Percentiles rank a stretch among this genome's conserved stretches.
These are phyloP conservation scores for Chrysosporium keratinophilum DNA, from an alignment of 2,329 filamentous ascomycete genomes.

Conservation along the genomic window DNA sequence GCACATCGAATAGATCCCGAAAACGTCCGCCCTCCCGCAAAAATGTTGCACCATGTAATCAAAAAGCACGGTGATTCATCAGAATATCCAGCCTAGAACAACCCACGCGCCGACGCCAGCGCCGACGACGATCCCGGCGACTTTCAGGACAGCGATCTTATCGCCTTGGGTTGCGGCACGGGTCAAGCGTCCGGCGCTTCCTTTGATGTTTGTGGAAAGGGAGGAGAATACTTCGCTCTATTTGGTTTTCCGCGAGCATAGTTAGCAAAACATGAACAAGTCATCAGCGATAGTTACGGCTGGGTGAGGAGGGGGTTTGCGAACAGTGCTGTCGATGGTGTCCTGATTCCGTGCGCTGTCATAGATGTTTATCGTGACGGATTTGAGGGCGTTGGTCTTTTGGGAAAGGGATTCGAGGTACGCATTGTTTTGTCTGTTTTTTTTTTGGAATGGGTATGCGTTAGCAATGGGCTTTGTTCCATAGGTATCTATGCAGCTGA, in stretches of 20 bases:
- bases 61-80: background rate
- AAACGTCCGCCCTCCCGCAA: background rate
- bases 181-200: conserved; percentile 68
- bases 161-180: conserved; percentile 89
- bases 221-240: conserved; percentile 84
- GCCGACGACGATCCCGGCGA: conserved; percentile 71
- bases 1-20: background rate
- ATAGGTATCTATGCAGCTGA: conserved; percentile 8
- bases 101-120: conserved; percentile 68
- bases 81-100: conserved; percentile 53
- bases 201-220: conserved; percentile 71
- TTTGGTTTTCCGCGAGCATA: background rate
- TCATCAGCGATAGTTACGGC: background rate
- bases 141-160: conserved; percentile 79
- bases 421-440: conserved; percentile 72
- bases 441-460: background rate
- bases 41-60: background rate
- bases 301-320: conserved; percentile 23
- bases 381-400: conserved; percentile 85
- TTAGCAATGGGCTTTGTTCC: no score
- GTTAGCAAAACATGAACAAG: background rate
- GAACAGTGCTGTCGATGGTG: conserved; percentile 76
- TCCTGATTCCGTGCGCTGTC: conserved; percentile 84
- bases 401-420: conserved; percentile 81
- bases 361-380: conserved; percentile 95